Percentiles rank a stretch among this genome's conserved stretches.
Conservation (phyloP, 2,329 filamentous ascomycete species). For the Akanthomyces lecanii region DNA sequence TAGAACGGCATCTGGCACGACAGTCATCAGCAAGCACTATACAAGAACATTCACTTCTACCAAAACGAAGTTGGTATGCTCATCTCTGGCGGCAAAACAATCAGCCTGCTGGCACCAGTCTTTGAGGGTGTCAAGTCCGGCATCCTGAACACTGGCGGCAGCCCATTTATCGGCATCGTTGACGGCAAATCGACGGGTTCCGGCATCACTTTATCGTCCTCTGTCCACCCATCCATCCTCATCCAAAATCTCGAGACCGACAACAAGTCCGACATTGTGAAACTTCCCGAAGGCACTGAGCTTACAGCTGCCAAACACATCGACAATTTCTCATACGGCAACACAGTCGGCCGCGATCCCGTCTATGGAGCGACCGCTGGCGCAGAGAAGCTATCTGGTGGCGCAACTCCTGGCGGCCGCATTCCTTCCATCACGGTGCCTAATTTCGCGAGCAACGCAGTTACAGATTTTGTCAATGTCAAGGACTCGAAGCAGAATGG, state of each 20-base stretch:
- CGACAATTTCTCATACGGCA: constrained; percentile 38
- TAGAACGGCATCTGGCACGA: constrained; percentile 39
- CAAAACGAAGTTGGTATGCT: constrained; percentile 36
- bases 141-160: constrained; percentile 34
- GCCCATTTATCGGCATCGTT: constrained; percentile 38
- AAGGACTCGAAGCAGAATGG: constrained; percentile 35
- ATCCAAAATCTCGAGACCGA: constrained; percentile 43
- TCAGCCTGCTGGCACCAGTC: constrained; percentile 36
- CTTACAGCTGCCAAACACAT: constrained; percentile 31
- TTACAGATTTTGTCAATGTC: constrained; percentile 30
- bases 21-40: constrained; percentile 41
- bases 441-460: constrained; percentile 33
- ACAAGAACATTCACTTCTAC: constrained; percentile 41
- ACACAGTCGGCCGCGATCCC: constrained; percentile 37
- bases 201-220: constrained; percentile 36
- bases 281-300: constrained; percentile 29
- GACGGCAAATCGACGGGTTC: constrained; percentile 40
- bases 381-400: constrained; percentile 29
- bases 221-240: constrained; percentile 36
- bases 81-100: constrained; percentile 32
- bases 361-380: constrained; percentile 33
- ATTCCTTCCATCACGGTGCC: constrained; percentile 36
- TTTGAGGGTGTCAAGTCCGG: constrained; percentile 38
- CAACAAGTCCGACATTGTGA: constrained; percentile 33
- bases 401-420: constrained; percentile 34